A percentile compares a stretch with the other conserved stretches of the same genome.
These are phyloP conservation scores for Corylus heterophylla DNA, from an alignment of 306 rosid species.

Conservation along the genomic window DNA sequence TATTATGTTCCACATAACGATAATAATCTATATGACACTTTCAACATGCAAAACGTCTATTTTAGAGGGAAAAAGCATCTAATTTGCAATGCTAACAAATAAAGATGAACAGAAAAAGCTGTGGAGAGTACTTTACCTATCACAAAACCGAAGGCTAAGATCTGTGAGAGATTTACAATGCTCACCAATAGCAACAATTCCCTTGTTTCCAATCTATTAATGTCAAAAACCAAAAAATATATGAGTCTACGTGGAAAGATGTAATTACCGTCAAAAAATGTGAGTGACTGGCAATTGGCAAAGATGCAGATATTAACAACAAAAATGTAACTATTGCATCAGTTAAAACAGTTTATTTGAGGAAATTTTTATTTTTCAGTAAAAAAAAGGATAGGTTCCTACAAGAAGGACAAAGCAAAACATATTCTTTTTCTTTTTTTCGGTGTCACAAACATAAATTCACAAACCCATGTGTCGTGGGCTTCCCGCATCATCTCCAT, in stretches of 20 bases:
- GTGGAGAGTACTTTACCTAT: slow-evolving; percentile 57
- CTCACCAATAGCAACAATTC: slow-evolving; percentile 79
- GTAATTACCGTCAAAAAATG: slow-evolving; percentile 3
- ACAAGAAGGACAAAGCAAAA: background rate
- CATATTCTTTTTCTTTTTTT: background rate
- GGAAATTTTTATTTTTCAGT: background rate
- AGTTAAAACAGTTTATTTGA: background rate
- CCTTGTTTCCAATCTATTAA: slow-evolving; percentile 76
- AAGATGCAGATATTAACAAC: background rate
- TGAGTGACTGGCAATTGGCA: background rate
- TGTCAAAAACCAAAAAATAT: slow-evolving; percentile 11
- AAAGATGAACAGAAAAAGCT: slow-evolving; percentile 3
- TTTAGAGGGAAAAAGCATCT: background rate
- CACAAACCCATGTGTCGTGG: too few relatives aligned
- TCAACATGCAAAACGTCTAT: background rate
- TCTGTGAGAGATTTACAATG: slow-evolving; percentile 69
- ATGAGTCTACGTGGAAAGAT: background rate
- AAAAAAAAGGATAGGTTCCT: background rate
- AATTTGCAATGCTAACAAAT: slow-evolving; percentile 4
- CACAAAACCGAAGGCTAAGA: slow-evolving; percentile 91
- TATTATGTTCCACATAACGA: background rate
- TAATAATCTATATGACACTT: background rate
- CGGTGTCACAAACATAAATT: too few relatives aligned
- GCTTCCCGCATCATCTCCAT: too few relatives aligned
- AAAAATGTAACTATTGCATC: background rate